Percentiles rank a stretch among this genome's conserved stretches.
These are phyloP conservation scores for Macadamia tetraphylla DNA, from an alignment of 164 flowering plant genomes.

Conservation along the genomic window DNA sequence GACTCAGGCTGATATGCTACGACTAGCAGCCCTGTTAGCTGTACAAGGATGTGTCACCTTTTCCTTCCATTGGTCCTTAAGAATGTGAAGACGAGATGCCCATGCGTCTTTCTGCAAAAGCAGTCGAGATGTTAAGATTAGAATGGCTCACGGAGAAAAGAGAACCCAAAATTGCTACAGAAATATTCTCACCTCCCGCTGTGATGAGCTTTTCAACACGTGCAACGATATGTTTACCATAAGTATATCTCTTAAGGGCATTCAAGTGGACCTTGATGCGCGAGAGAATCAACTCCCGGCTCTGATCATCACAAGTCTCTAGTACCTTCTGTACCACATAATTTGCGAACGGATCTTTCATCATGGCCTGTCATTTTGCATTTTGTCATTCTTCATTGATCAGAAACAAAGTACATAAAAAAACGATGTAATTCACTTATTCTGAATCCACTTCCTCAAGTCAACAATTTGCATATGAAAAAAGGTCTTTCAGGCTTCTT, in stretches of 20 bases:
- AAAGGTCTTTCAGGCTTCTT: too few species aligned
- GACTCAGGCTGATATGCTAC: slow-evolving; percentile 11
- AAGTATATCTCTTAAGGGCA: slow-evolving; percentile 72
- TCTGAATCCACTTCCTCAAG: neutral
- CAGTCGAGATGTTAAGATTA: too few species aligned
- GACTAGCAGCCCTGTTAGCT: slow-evolving; percentile 33
- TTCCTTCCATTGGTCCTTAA: neutral
- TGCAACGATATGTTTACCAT: slow-evolving; percentile 83
- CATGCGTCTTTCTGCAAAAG: slow-evolving; percentile 48
- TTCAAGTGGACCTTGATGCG: slow-evolving; percentile 75
- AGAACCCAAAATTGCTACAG: neutral
- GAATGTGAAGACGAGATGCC: slow-evolving; percentile 28
- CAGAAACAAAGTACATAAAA: neutral
- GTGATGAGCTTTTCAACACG: slow-evolving; percentile 84
- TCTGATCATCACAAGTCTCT: slow-evolving; percentile 73
- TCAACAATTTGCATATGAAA: too few species aligned
- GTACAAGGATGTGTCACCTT: slow-evolving; percentile 27
- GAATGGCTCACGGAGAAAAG: too few species aligned
- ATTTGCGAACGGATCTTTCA: slow-evolving; percentile 92
- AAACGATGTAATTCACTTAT: neutral
- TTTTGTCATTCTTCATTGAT: neutral
- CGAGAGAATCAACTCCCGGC: slow-evolving; percentile 62
- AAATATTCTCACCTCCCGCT: slow-evolving; percentile 55
- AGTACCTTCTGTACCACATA: slow-evolving; percentile 88
- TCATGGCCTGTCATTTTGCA: slow-evolving; percentile 65